Evolutionary conservation across 148 eudicot species (phyloP).

Genomic region (Diospyros lotus): DNA sequence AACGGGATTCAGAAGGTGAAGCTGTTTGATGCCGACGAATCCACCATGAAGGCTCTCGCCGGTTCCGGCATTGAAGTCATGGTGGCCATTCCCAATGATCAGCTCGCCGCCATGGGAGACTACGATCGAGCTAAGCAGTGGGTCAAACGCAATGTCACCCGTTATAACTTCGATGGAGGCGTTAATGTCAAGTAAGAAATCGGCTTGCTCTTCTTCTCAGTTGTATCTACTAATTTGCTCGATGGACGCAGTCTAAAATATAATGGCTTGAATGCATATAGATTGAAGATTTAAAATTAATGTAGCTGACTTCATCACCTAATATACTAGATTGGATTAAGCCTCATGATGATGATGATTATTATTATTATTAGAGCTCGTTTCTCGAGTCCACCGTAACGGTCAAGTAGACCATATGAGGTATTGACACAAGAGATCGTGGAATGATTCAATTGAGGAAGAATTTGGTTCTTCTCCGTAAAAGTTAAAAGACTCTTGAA

Average conservation of each 20-base stretch:
- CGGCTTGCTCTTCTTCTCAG: neutral
- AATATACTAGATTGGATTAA: too few relatives aligned
- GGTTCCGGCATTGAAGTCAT: constrained; percentile 75
- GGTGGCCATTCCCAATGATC: constrained; percentile 82
- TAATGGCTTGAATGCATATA: too few relatives aligned
- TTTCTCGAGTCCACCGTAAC: too few relatives aligned
- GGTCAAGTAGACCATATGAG: too few relatives aligned
- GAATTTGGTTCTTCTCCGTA: neutral
- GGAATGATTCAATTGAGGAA: neutral
- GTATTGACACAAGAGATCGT: too few relatives aligned
- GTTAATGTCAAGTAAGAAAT: constrained; percentile 68
- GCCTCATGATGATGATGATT: too few relatives aligned
- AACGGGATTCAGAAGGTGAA: constrained; percentile 80
- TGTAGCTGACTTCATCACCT: too few relatives aligned
- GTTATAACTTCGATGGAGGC: constrained; percentile 67
- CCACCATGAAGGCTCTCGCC: constrained; percentile 54
- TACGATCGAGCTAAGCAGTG: constrained; percentile 56
- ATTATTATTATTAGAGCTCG: too few relatives aligned
- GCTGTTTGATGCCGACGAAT: constrained; percentile 67
- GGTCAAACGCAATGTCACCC: constrained; percentile 62
- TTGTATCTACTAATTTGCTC: neutral
- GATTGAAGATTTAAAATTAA: too few relatives aligned
- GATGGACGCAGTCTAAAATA: too few relatives aligned
- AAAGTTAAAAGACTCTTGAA: neutral
- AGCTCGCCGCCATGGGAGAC: constrained; percentile 48